Evolutionary conservation across 2,329 filamentous ascomycete species (phyloP).

Genomic region (Cytospora mali): DNA sequence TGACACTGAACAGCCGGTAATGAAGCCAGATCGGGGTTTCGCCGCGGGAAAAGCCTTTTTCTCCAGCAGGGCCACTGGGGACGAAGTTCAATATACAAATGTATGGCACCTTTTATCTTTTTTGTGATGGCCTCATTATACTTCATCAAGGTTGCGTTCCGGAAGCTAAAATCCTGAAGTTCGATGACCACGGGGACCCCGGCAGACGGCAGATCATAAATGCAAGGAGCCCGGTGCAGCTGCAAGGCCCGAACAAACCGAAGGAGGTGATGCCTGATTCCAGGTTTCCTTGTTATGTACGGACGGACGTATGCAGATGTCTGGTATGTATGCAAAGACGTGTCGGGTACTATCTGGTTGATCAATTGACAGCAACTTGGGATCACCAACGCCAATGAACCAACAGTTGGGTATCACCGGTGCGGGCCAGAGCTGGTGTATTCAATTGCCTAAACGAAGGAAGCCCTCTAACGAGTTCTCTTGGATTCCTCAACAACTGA

Average conservation of each 20-base stretch:
- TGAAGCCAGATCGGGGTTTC: slow-evolving; percentile 12
- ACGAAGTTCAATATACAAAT: too few species aligned
- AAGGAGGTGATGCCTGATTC: slow-evolving; percentile 4
- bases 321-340: not conserved
- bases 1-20: slow-evolving; percentile 4
- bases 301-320: not conserved
- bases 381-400: not conserved
- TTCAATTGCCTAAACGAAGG: not conserved
- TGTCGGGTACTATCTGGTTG: not conserved
- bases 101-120: not conserved
- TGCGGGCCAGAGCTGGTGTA: not conserved
- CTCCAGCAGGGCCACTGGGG: not conserved
- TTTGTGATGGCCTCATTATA: slow-evolving; percentile 11
- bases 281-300: not conserved
- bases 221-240: slow-evolving; percentile 26
- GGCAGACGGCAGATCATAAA: slow-evolving; percentile 25
- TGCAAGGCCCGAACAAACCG: slow-evolving; percentile 12
- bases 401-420: not conserved
- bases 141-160: slow-evolving; percentile 21
- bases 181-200: slow-evolving; percentile 15
- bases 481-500: not conserved
- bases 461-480: not conserved
- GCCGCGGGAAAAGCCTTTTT: slow-evolving; percentile 1
- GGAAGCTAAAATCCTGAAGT: slow-evolving; percentile 21
- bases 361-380: not conserved